phyloP scores from a whole-genome alignment of 345 rosid genomes.

The Ceriops tagal region DNA sequence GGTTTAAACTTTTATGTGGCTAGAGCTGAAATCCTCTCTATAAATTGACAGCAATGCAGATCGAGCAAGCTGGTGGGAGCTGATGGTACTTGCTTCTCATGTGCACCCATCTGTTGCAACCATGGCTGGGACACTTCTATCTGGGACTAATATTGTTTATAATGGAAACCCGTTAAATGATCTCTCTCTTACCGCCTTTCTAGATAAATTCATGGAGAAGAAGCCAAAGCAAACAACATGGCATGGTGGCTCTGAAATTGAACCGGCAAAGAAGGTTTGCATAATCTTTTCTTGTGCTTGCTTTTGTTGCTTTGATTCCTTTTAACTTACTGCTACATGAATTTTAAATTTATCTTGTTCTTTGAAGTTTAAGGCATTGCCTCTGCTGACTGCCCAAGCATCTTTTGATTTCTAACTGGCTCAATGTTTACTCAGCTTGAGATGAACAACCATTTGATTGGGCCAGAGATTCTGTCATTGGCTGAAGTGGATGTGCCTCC shows the following conservation, averaged over 20 bases:
- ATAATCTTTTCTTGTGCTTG: neutral
- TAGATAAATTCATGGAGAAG: conserved; percentile 98
- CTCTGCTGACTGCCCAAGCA: neutral
- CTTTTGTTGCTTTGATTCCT: neutral
- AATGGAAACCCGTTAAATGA: conserved; percentile 87
- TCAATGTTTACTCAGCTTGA: conserved; percentile 51
- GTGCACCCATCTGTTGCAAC: conserved; percentile 95
- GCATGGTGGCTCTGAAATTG: conserved; percentile 98
- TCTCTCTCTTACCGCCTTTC: conserved; percentile 69
- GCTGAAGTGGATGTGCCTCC: conserved; percentile 89
- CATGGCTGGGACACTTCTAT: conserved; percentile 92
- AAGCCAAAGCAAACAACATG: conserved; percentile 74
- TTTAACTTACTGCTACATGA: neutral
- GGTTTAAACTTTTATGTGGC: conserved; percentile 4
- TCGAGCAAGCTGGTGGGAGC: conserved; percentile 89
- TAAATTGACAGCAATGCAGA: conserved; percentile 67
- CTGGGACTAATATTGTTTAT: conserved; percentile 80
- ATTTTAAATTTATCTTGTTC: neutral
- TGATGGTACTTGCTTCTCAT: conserved; percentile 77
- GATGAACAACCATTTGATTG: conserved; percentile 70
- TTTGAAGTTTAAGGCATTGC: neutral
- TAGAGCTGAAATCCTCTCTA: neutral
- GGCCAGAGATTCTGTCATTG: conserved; percentile 73
- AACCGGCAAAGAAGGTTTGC: conserved; percentile 86
- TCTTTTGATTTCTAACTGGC: conserved; percentile 1